Conservation (phyloP, 2,329 filamentous ascomycete genomes). For the Ophiocordyceps robertsii region DNA sequence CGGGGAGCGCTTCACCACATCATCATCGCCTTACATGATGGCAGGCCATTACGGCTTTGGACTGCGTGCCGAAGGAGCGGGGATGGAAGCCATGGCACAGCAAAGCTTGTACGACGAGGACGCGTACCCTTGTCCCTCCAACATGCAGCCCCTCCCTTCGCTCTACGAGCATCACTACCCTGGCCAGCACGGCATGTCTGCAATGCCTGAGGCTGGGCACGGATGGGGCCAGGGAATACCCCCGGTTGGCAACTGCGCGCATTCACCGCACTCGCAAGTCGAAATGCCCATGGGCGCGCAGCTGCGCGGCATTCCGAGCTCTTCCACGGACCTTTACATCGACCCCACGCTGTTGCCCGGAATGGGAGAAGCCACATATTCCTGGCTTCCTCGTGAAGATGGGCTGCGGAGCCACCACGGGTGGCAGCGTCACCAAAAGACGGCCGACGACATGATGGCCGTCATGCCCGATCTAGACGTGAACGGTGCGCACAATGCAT, state of each 20-base stretch:
- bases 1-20: background rate
- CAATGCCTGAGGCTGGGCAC: background rate
- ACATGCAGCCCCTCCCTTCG: background rate
- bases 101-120: background rate
- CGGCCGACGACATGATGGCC: background rate
- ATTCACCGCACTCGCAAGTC: background rate
- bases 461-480: constrained; percentile 6
- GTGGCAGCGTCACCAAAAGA: background rate
- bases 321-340: constrained; percentile 1
- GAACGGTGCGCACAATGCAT: constrained; percentile 11
- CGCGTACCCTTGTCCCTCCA: background rate
- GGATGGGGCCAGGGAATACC: background rate
- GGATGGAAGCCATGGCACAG: background rate
- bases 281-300: background rate
- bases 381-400: background rate
- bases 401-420: background rate
- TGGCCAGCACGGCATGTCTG: background rate
- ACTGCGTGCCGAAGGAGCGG: background rate
- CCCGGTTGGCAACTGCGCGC: background rate
- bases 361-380: background rate
- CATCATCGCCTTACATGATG: background rate
- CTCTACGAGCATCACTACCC: background rate
- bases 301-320: background rate
- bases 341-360: constrained; percentile 5
- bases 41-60: background rate